Percentiles rank a stretch among this genome's conserved stretches.
These are phyloP conservation scores for Trametopsis cervina DNA, from an alignment of 768 basidiomycete genomes.

Conservation along the genomic window DNA sequence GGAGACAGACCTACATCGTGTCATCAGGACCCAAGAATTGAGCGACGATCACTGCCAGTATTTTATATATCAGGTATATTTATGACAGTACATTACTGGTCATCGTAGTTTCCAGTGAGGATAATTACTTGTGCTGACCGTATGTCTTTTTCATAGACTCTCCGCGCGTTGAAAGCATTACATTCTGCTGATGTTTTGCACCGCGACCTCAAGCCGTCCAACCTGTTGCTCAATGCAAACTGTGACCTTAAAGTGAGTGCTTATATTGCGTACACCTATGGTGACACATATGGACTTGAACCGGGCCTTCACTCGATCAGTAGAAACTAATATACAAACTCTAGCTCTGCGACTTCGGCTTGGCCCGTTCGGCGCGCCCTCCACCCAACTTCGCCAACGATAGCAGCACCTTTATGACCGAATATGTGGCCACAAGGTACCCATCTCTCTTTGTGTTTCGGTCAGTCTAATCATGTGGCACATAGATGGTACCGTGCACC, in stretches of 20 bases:
- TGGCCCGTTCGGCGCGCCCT: constrained; percentile 72
- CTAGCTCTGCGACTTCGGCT: constrained; percentile 84
- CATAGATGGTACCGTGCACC: constrained; percentile 93
- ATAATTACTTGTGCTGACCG: neutral
- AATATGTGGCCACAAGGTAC: constrained; percentile 93
- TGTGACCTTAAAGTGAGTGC: constrained; percentile 83
- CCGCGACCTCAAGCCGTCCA: constrained; percentile 94
- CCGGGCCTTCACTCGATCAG: no score
- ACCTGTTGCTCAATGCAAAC: constrained; percentile 91
- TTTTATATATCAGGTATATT: constrained; percentile 85
- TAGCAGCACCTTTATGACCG: constrained; percentile 79
- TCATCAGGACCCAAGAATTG: constrained; percentile 90
- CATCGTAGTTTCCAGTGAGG: neutral
- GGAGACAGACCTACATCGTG: constrained; percentile 95
- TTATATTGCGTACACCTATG: neutral
- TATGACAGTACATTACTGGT: no score
- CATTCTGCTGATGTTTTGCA: constrained; percentile 94
- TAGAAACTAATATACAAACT: no score
- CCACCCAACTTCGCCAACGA: constrained; percentile 70
- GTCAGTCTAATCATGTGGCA: constrained; percentile 1
- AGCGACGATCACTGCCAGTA: constrained; percentile 97
- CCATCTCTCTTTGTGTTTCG: constrained; percentile 10
- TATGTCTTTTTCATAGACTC: constrained; percentile 42
- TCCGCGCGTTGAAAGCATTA: constrained; percentile 89
- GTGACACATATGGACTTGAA: no score